phyloP scores from a whole-genome alignment of 2,329 filamentous ascomycete species.

The Tolypocladium guangdongense region DNA sequence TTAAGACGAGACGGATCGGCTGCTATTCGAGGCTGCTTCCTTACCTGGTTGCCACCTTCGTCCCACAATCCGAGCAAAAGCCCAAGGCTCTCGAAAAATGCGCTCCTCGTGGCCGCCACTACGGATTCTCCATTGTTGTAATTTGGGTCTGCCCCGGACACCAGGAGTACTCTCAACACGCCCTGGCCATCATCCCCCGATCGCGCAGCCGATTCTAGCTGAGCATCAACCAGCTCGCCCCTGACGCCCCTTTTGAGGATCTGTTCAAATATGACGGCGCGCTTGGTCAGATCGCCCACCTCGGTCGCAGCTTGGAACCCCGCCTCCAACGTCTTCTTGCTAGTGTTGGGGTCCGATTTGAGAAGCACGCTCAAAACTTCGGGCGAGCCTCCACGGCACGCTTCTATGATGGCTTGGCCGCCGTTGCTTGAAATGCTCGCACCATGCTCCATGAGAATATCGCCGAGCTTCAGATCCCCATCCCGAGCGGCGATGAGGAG shows the following conservation, averaged over 20 bases:
- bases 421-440: slow-evolving; percentile 39
- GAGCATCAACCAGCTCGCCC: slow-evolving; percentile 39
- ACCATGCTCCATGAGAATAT: slow-evolving; percentile 39
- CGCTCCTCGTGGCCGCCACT: slow-evolving; percentile 41
- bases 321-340: slow-evolving; percentile 31
- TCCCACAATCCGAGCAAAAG: slow-evolving; percentile 38
- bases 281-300: slow-evolving; percentile 35
- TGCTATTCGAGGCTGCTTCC: slow-evolving; percentile 1
- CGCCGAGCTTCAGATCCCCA: slow-evolving; percentile 39
- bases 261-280: slow-evolving; percentile 38
- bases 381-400: slow-evolving; percentile 38
- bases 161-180: slow-evolving; percentile 39
- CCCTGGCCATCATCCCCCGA: slow-evolving; percentile 37
- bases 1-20: not conserved
- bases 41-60: slow-evolving; percentile 28
- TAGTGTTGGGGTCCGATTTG: slow-evolving; percentile 25
- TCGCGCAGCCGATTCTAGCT: slow-evolving; percentile 41
- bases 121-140: slow-evolving; percentile 44
- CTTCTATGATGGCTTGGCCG: slow-evolving; percentile 43
- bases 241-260: slow-evolving; percentile 38
- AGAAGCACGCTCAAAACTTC: slow-evolving; percentile 41
- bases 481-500: slow-evolving; percentile 40
- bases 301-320: slow-evolving; percentile 46
- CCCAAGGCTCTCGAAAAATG: slow-evolving; percentile 37
- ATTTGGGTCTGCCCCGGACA: slow-evolving; percentile 43